phyloP scores from a whole-genome alignment of 2,329 filamentous ascomycete species.

The Tolypocladium album region DNA sequence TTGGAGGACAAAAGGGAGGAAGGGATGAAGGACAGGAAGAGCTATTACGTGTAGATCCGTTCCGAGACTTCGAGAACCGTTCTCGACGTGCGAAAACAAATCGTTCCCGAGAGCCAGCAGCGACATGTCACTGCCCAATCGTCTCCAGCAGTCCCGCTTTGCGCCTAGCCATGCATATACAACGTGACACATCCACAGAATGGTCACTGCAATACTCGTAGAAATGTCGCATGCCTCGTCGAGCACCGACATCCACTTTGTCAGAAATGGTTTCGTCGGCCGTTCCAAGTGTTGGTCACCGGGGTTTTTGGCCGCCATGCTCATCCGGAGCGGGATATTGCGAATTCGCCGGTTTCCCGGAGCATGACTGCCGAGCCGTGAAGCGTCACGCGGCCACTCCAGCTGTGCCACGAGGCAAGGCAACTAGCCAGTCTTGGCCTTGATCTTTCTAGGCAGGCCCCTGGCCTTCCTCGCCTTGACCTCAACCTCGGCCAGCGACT shows the following conservation, averaged over 20 bases:
- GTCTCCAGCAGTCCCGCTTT: neutral
- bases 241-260: neutral
- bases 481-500: constrained; percentile 90
- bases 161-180: constrained; percentile 3
- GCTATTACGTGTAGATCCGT: neutral
- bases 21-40: neutral
- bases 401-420: neutral
- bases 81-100: constrained; percentile 6
- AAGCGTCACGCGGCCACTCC: neutral
- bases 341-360: neutral
- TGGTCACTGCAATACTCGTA: neutral
- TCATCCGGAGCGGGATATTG: neutral
- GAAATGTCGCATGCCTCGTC: neutral
- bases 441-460: constrained; percentile 40
- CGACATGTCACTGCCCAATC: neutral
- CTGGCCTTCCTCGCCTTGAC: constrained; percentile 45
- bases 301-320: neutral
- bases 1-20: neutral
- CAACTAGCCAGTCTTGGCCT: constrained; percentile 20
- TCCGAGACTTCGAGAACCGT: neutral
- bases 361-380: neutral
- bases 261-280: neutral
- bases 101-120: neutral
- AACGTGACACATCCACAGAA: neutral
- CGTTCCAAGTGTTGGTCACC: neutral